Percentiles rank a stretch among this genome's conserved stretches.
These are phyloP conservation scores for Solanum medicagineum DNA, from an alignment of 257 asterid species.

Conservation along the genomic window DNA sequence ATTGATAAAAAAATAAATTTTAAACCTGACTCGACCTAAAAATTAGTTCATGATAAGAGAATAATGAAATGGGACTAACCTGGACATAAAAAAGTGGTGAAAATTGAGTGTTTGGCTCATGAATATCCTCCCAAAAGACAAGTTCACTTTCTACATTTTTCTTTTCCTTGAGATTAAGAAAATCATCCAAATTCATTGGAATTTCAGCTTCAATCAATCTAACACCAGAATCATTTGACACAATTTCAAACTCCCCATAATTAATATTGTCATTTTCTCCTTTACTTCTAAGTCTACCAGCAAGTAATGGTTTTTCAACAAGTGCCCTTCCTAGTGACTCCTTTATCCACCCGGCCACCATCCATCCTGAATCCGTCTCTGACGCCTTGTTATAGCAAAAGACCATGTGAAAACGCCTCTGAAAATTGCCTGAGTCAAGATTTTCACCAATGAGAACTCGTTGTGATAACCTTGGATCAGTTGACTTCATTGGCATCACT, in stretches of 20 bases:
- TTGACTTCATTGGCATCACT: conserved; percentile 37
- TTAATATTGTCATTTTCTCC: not conserved
- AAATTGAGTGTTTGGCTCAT: conserved; percentile 29
- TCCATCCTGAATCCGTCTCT: conserved; percentile 36
- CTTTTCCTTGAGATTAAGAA: conserved; percentile 22
- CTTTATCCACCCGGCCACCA: conserved; percentile 41
- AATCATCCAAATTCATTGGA: conserved; percentile 24
- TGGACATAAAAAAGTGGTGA: conserved; percentile 64
- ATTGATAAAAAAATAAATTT: not conserved
- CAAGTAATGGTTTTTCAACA: conserved; percentile 39
- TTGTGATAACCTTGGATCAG: conserved; percentile 28
- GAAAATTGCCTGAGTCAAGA: conserved; percentile 2
- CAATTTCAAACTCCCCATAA: conserved; percentile 21
- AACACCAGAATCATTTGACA: conserved; percentile 47
- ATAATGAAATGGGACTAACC: conserved; percentile 13
- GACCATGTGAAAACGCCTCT: conserved; percentile 23
- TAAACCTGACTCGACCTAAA: rapidly evolving
- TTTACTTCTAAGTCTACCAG: conserved; percentile 37
- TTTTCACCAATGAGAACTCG: conserved; percentile 6
- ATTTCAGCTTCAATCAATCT: conserved; percentile 40
- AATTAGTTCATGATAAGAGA: not conserved
- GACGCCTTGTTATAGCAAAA: conserved; percentile 30
- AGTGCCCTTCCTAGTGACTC: conserved; percentile 50
- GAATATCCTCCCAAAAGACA: conserved; percentile 56
- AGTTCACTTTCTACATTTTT: conserved; percentile 22